These are phyloP conservation scores for Diaporthe caulivora DNA, from an alignment of 2,329 filamentous ascomycete species.

Conservation along the genomic window DNA sequence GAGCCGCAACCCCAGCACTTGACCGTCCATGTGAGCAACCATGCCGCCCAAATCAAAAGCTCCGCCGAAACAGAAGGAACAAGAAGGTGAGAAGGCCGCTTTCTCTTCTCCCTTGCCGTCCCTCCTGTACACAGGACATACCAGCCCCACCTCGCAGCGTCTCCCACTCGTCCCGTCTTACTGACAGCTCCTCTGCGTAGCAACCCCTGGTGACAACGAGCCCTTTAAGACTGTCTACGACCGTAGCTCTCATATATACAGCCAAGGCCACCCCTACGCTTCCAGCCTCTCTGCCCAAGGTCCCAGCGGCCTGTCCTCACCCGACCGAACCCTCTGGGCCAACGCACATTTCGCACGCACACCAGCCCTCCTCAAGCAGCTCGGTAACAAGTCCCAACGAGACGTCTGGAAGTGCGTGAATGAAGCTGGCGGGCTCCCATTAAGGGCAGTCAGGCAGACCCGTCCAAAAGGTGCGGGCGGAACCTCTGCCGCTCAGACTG, in stretches of 20 bases:
- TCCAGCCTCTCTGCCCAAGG: constrained; percentile 58
- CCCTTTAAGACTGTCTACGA: constrained; percentile 62
- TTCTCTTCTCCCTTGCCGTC: background rate
- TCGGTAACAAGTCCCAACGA: constrained; percentile 62
- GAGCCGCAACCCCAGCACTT: constrained; percentile 1
- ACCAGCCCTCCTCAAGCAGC: constrained; percentile 48
- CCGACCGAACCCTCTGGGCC: constrained; percentile 63
- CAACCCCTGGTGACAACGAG: constrained; percentile 48
- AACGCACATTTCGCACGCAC: constrained; percentile 60
- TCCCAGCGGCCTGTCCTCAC: constrained; percentile 58
- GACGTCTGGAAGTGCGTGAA: constrained; percentile 70
- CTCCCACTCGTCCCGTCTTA: background rate
- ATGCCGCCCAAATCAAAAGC: constrained; percentile 42
- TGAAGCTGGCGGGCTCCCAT: constrained; percentile 61
- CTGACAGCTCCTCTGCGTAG: constrained; percentile 34
- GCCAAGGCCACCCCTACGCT: constrained; percentile 63
- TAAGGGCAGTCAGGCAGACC: constrained; percentile 54
- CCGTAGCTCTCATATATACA: constrained; percentile 60
- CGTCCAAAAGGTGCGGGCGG: constrained; percentile 39
- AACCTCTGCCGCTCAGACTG: background rate
- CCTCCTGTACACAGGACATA: background rate
- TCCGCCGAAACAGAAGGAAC: constrained; percentile 39
- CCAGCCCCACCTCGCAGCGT: background rate
- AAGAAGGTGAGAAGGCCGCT: constrained; percentile 34
- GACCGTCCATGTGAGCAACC: constrained; percentile 31